phyloP scores from a whole-genome alignment of 345 rosid genomes.

The Euphorbia pulcherrima region DNA sequence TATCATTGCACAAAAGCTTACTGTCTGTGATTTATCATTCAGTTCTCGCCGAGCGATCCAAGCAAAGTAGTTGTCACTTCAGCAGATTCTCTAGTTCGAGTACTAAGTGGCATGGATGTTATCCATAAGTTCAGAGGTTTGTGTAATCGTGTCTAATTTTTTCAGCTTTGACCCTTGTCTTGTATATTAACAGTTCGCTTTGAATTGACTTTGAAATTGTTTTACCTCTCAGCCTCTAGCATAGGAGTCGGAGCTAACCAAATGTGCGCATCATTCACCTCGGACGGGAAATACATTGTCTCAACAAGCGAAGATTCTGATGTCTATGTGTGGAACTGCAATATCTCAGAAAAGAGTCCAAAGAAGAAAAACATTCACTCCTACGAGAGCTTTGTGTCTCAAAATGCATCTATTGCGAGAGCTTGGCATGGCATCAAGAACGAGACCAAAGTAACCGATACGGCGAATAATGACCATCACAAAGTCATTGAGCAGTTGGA shows the following conservation, averaged over 20 bases:
- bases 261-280: conserved; percentile 55
- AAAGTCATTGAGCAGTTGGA: conserved; percentile 33
- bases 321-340: conserved; percentile 62
- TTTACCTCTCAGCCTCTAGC: conserved; percentile 41
- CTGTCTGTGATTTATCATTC: conserved; percentile 14
- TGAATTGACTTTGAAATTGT: background rate
- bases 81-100: conserved; percentile 64
- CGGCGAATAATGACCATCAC: too few species aligned
- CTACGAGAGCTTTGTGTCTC: conserved; percentile 63
- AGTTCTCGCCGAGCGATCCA: conserved; percentile 61
- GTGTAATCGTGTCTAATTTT: conserved; percentile 19
- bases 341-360: conserved; percentile 33
- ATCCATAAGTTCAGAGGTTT: conserved; percentile 63
- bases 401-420: too few species aligned
- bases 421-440: too few species aligned
- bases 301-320: conserved; percentile 63
- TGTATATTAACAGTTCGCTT: too few species aligned
- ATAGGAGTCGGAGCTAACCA: conserved; percentile 48
- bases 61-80: conserved; percentile 61
- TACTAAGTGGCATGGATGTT: conserved; percentile 46
- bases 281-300: conserved; percentile 68
- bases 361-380: conserved; percentile 41
- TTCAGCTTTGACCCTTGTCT: background rate
- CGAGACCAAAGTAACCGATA: too few species aligned
- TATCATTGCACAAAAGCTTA: conserved; percentile 11